phyloP scores from a whole-genome alignment of 202 grass and related monocot species.

The Zizania palustris region DNA sequence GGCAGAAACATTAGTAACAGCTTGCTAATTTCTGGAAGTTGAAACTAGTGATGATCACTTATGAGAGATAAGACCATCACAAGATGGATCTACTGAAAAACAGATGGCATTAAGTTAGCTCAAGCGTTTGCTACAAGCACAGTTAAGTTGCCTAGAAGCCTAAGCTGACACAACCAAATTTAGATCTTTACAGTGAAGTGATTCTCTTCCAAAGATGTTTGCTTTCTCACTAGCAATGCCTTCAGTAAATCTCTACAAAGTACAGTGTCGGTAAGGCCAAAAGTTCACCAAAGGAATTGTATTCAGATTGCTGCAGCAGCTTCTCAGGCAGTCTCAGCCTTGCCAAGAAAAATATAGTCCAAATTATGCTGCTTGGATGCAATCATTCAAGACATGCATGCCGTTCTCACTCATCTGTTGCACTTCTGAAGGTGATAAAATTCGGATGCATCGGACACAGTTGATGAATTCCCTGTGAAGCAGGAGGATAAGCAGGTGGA shows the following conservation, averaged over 20 bases:
- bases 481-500: not conserved
- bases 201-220: not conserved
- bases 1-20: too few species aligned
- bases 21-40: too few species aligned
- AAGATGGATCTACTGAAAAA: too few species aligned
- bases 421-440: slow-evolving; percentile 84
- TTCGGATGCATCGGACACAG: slow-evolving; percentile 90
- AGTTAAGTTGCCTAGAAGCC: too few species aligned
- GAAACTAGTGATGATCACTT: too few species aligned
- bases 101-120: too few species aligned
- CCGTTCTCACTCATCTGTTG: slow-evolving; percentile 91
- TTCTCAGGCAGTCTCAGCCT: not conserved
- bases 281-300: not conserved
- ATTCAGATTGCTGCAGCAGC: slow-evolving; percentile 31
- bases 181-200: too few species aligned
- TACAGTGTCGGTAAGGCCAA: slow-evolving; percentile 7
- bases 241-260: slow-evolving; percentile 23
- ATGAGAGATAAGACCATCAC: too few species aligned
- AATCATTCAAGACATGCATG: slow-evolving; percentile 69
- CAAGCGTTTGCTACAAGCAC: too few species aligned
- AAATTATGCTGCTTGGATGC: slow-evolving; percentile 53
- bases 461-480: slow-evolving; percentile 86
- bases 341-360: not conserved
- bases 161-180: too few species aligned
- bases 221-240: not conserved